Conservation (phyloP, 352 stramenopile species). For the Globisporangium paddicum region DNA sequence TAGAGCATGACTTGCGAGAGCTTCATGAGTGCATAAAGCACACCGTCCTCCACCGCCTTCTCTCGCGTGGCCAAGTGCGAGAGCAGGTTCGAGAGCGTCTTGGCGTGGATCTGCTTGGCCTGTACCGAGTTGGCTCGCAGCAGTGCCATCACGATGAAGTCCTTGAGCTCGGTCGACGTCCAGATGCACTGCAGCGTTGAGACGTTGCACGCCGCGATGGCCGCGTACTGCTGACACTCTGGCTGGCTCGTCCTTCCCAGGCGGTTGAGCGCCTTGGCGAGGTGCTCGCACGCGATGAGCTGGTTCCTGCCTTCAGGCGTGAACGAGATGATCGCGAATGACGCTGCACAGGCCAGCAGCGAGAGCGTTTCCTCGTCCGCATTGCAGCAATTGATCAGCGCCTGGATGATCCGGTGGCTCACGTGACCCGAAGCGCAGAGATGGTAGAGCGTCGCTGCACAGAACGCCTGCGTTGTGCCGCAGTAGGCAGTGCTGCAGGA, state of each 20-base stretch:
- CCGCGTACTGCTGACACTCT: conserved; percentile 76
- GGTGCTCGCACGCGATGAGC: conserved; percentile 35
- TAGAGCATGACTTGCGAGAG: conserved; percentile 56
- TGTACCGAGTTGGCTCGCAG: conserved; percentile 72
- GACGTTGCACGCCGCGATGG: conserved; percentile 76
- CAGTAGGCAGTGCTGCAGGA: conserved; percentile 7
- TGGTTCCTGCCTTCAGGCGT: conserved; percentile 49
- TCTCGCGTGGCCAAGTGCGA: conserved; percentile 46
- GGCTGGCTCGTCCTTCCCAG: conserved; percentile 66
- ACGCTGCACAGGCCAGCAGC: conserved; percentile 62
- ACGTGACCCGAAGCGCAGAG: conserved; percentile 53
- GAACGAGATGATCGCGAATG: conserved; percentile 81
- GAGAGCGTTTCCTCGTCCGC: conserved; percentile 63
- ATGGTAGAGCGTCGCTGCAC: conserved; percentile 69
- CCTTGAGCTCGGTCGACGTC: conserved; percentile 68
- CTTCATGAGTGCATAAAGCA: conserved; percentile 79
- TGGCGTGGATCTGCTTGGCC: conserved; percentile 80
- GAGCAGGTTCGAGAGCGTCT: conserved; percentile 74
- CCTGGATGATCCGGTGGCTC: conserved; percentile 47
- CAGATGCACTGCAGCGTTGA: conserved; percentile 65
- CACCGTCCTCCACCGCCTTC: conserved; percentile 67
- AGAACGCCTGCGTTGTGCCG: conserved; percentile 54
- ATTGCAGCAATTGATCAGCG: conserved; percentile 66
- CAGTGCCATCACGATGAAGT: conserved; percentile 78
- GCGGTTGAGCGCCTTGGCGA: conserved; percentile 66